These are phyloP conservation scores for Dillenia suffruticosa DNA, from an alignment of 164 flowering plant genomes.

Conservation along the genomic window DNA sequence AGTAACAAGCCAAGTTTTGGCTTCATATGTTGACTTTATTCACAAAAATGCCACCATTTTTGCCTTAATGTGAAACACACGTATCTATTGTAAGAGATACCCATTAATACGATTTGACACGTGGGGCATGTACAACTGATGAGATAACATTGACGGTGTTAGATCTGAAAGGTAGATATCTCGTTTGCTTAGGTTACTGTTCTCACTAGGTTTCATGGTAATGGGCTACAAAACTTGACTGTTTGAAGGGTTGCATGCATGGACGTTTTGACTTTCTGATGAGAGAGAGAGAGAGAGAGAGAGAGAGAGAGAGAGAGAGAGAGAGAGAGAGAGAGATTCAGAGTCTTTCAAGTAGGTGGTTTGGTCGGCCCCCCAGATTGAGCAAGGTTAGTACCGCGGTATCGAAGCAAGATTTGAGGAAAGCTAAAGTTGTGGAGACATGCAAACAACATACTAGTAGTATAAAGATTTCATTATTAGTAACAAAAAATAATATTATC, in stretches of 20 bases:
- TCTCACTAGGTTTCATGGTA: too few species aligned
- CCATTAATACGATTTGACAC: conserved; percentile 23
- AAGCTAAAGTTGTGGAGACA: neutral
- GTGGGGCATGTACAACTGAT: conserved; percentile 17
- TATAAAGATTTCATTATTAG: too few species aligned
- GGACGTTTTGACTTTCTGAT: conserved; percentile 19
- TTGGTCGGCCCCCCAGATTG: conserved; percentile 18
- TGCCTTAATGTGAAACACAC: conserved; percentile 16
- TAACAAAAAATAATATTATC: too few species aligned
- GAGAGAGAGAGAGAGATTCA: neutral
- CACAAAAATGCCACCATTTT: conserved; percentile 4
- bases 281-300: conserved; percentile 7
- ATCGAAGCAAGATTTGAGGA: too few species aligned
- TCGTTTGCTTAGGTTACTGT: too few species aligned
- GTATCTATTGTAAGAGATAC: conserved; percentile 25
- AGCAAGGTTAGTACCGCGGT: neutral
- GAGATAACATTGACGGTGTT: conserved; percentile 5
- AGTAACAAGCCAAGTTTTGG: neutral
- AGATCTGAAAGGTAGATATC: conserved; percentile 6
- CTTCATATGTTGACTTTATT: conserved; percentile 9
- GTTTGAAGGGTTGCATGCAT: conserved; percentile 16
- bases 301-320: conserved; percentile 6
- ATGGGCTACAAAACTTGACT: too few species aligned
- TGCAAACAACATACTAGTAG: neutral
- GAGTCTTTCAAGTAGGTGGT: conserved; percentile 2